Percentiles rank a stretch among this genome's conserved stretches.
Evolutionary conservation across 495 filamentous ascomycete genomes (phyloP).

Genomic region (Chlorociboria aeruginascens): DNA sequence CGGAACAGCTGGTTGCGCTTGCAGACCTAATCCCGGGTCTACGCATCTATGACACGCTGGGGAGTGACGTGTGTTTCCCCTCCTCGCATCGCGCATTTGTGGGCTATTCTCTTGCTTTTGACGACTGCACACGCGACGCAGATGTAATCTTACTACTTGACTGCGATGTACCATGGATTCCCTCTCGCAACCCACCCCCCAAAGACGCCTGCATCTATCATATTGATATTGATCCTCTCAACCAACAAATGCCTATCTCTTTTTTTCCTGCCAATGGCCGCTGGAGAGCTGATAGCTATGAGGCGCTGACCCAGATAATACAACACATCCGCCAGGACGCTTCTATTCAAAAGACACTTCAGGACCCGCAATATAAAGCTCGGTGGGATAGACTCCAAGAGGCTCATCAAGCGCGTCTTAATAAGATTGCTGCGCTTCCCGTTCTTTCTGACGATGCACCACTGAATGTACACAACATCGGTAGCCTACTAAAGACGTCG

Average conservation of each 20-base stretch:
- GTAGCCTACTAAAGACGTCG: conserved; percentile 15
- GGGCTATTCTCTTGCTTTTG: neutral
- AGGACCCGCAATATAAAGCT: conserved; percentile 6
- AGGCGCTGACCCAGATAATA: conserved; percentile 24
- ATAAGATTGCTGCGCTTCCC: neutral
- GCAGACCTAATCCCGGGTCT: neutral
- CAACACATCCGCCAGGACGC: conserved; percentile 13
- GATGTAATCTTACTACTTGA: conserved; percentile 31
- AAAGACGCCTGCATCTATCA: conserved; percentile 49
- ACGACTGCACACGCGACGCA: neutral
- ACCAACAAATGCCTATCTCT: conserved; percentile 56
- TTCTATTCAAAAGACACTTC: conserved; percentile 4
- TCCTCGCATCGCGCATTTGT: neutral
- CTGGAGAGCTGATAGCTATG: conserved; percentile 27
- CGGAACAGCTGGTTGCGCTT: neutral
- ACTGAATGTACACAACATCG: conserved; percentile 13
- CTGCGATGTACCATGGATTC: conserved; percentile 67
- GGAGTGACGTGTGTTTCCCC: neutral
- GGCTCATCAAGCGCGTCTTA: neutral
- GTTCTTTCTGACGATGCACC: conserved; percentile 1
- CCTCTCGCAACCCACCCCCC: conserved; percentile 37
- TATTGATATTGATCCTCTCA: conserved; percentile 59
- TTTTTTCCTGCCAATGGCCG: conserved; percentile 26
- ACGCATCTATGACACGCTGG: neutral
- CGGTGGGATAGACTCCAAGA: neutral